These are phyloP conservation scores for Hevea brasiliensis DNA, from an alignment of 345 rosid species.

Conservation along the genomic window DNA sequence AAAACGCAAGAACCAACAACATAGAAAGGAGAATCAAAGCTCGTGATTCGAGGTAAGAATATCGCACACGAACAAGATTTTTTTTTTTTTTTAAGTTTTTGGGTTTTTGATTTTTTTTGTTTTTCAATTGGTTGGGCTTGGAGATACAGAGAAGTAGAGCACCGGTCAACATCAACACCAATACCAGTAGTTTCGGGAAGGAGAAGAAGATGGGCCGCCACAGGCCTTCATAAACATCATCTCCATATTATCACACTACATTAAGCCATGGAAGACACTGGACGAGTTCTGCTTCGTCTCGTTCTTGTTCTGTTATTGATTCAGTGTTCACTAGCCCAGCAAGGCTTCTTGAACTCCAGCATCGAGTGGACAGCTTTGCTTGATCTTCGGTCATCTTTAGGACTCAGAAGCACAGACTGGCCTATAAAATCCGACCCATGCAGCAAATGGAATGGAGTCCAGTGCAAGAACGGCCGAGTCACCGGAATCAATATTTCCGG, in stretches of 20 bases:
- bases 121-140: background rate
- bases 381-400: constrained; percentile 33
- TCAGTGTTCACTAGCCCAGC: constrained; percentile 36
- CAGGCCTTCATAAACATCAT: constrained; percentile 1
- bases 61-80: constrained; percentile 15
- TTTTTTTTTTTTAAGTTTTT: background rate
- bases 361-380: constrained; percentile 25
- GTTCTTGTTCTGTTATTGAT: constrained; percentile 28
- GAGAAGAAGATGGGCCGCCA: constrained; percentile 4
- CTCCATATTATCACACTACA: background rate
- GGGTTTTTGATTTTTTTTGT: background rate
- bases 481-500: constrained; percentile 28
- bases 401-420: constrained; percentile 28
- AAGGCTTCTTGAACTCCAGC: constrained; percentile 25
- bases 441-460: constrained; percentile 23
- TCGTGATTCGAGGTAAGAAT: constrained; percentile 49
- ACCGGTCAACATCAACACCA: constrained; percentile 15
- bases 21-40: constrained; percentile 33
- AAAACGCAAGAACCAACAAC: background rate
- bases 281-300: background rate
- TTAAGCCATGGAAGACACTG: constrained; percentile 28
- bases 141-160: background rate
- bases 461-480: constrained; percentile 27
- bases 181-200: background rate
- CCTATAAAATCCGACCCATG: constrained; percentile 26